Base-by-base conservation (phyloP, 148 eudicot genomes). In the Persicaria maculosa region DNA sequence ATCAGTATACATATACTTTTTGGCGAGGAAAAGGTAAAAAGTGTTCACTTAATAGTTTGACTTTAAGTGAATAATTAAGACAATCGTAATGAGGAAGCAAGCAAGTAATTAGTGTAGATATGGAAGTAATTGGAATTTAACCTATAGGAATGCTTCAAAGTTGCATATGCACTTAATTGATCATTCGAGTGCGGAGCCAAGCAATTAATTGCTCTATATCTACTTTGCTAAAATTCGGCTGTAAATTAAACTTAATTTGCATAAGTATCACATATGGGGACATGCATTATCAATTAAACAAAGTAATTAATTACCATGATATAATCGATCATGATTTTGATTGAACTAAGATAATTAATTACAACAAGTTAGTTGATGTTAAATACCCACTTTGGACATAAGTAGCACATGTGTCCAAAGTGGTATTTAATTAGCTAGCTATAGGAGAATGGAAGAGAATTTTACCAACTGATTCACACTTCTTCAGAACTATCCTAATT, bases 1-100 rank as follows among this genome's bases (percentile, higher is more conserved):
- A 31, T 31, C 40, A 31, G 40, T 31, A 31, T 31, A 31, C 3
- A 31, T 31, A 31, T 31, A 31, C 40, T 31, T 31, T 31, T 31
- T 31, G 40, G 40, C 40, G 40, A 31, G 40, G 40, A 50, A 14
- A 50, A 14, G 40, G 17, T 5, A 15, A 1, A 50, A 12, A 50
- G 19, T 57, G 1, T 57, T 17, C 10, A 57, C 9, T 57, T 2
- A 57, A 57, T n/a, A 50, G 4, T 50, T 57, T 19, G 25, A 57
- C 31, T 31, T 31, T 31, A 31, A 31, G 40, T 31, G 40, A 1
- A 31, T 1, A 31, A 31, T 31, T 31, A 19, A 5, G 22, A 55
- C 8, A 64, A 64, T 64, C 69, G 44, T 64, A 65, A 31, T 4
- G 19, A 65, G 40, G 17, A 65, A 65, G 47, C 70, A 65, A 65